A percentile compares a stretch with the other conserved stretches of the same genome.
These are phyloP conservation scores for Suhomyces canberraensis DNA, from an alignment of 805 yeast species.

Conservation along the genomic window DNA sequence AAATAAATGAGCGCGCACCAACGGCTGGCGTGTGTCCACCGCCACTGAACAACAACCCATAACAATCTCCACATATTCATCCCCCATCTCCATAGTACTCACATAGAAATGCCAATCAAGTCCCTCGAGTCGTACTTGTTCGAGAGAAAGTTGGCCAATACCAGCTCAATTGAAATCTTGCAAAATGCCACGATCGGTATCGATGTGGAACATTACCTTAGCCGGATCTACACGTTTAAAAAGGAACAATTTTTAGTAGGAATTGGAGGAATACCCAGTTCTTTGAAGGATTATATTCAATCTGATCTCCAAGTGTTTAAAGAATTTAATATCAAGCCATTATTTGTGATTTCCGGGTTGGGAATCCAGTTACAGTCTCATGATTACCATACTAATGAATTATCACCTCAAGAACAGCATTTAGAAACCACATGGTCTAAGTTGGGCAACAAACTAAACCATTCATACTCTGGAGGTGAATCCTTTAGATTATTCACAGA, in stretches of 20 bases:
- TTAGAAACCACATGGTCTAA: constrained; percentile 39
- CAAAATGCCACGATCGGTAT: constrained; percentile 73
- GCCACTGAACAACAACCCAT: too few species aligned
- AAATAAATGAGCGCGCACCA: too few species aligned
- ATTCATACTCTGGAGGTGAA: constrained; percentile 28
- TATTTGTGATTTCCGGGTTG: constrained; percentile 76
- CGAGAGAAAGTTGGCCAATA: constrained; percentile 61
- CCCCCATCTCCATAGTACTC: too few species aligned
- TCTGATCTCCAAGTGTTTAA: constrained; percentile 60
- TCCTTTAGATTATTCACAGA: constrained; percentile 53
- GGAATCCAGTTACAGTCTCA: constrained; percentile 36
- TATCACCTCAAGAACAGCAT: constrained; percentile 39
- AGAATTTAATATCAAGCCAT: constrained; percentile 65
- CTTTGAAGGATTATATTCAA: constrained; percentile 54
- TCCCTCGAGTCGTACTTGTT: constrained; percentile 66
- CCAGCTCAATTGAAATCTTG: constrained; percentile 61
- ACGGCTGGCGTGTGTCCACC: too few species aligned
- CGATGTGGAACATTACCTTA: constrained; percentile 76
- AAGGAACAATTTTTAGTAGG: constrained; percentile 72
- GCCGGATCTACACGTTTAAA: constrained; percentile 56
- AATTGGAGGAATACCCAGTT: constrained; percentile 75
- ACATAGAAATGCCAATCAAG: constrained; percentile 36
- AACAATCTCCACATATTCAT: too few species aligned
- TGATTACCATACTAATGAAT: constrained; percentile 34
- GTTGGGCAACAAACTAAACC: constrained; percentile 24